A percentile compares a stretch with the other conserved stretches of the same genome.
These are phyloP conservation scores for Coniochaeta sp. DNA, from an alignment of 2,329 filamentous ascomycete species.

Conservation along the genomic window DNA sequence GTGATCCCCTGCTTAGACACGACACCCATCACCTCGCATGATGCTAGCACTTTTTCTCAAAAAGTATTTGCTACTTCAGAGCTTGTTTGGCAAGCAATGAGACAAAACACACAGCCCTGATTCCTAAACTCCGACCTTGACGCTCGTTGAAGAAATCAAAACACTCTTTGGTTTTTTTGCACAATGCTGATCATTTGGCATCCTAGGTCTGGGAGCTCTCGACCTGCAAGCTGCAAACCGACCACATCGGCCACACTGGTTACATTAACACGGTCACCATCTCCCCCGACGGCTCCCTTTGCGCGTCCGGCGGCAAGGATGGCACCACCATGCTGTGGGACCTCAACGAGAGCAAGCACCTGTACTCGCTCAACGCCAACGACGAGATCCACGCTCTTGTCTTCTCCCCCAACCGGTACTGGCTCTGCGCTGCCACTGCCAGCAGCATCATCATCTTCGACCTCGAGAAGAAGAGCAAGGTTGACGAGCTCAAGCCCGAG, in stretches of 20 bases:
- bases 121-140: constrained; percentile 23
- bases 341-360: constrained; percentile 99
- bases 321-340: constrained; percentile 99
- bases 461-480: constrained; percentile 99
- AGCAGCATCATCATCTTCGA: constrained; percentile 99
- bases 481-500: constrained; percentile 98
- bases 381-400: constrained; percentile 99
- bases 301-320: constrained; percentile 98
- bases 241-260: constrained; percentile 99
- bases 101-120: constrained; percentile 90
- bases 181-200: background rate
- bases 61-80: constrained; percentile 99
- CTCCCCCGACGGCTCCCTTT: constrained; percentile 97
- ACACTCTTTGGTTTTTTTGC: background rate
- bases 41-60: constrained; percentile 66
- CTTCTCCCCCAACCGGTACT: constrained; percentile 99
- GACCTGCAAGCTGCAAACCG: constrained; percentile 98
- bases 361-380: constrained; percentile 98
- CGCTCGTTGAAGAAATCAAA: background rate
- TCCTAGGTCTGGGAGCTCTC: constrained; percentile 96
- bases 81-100: constrained; percentile 80
- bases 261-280: constrained; percentile 99
- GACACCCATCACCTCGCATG: constrained; percentile 49
- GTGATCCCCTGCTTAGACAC: background rate
- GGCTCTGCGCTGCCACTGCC: constrained; percentile 96